A percentile compares a stretch with the other conserved stretches of the same genome.
These are phyloP conservation scores for Gastrolobium villosum DNA, from an alignment of 306 rosid species.

Conservation along the genomic window DNA sequence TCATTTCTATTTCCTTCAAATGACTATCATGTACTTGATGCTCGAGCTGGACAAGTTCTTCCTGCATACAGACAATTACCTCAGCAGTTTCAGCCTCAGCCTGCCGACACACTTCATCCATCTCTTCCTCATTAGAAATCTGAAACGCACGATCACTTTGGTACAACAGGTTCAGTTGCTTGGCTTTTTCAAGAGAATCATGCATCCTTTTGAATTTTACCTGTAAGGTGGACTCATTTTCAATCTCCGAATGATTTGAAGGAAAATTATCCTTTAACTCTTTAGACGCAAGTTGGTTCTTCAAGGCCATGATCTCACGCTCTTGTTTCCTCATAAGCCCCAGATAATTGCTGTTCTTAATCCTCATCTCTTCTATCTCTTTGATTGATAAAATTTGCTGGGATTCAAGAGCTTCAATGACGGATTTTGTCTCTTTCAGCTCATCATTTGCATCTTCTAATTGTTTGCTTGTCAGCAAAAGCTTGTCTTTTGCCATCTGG, in stretches of 20 bases:
- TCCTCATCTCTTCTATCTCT: constrained; percentile 81
- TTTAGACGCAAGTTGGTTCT: constrained; percentile 63
- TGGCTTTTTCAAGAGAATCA: constrained; percentile 90
- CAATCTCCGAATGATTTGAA: constrained; percentile 51
- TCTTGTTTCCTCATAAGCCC: constrained; percentile 72
- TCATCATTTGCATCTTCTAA: constrained; percentile 62
- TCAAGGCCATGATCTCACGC: constrained; percentile 67
- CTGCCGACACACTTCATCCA: constrained; percentile 82
- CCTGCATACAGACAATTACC: constrained; percentile 96
- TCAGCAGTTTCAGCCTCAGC: constrained; percentile 96
- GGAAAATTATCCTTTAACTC: constrained; percentile 60
- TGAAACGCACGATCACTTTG: constrained; percentile 84
- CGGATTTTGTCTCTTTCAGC: constrained; percentile 70
- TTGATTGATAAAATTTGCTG: constrained; percentile 79
- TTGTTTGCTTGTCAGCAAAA: constrained; percentile 56
- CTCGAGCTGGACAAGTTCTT: constrained; percentile 84
- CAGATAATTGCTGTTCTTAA: constrained; percentile 53
- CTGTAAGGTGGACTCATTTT: constrained; percentile 60
- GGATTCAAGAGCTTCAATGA: constrained; percentile 83
- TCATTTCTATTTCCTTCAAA: constrained; percentile 82
- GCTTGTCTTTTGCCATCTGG: constrained; percentile 57
- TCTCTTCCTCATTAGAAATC: constrained; percentile 86
- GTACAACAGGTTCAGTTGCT: constrained; percentile 75
- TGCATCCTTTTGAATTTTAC: constrained; percentile 82
- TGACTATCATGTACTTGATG: constrained; percentile 73